A percentile compares a stretch with the other conserved stretches of the same genome.
phyloP scores from a whole-genome alignment of 345 rosid species.

The Raphanus raphanistrum region DNA sequence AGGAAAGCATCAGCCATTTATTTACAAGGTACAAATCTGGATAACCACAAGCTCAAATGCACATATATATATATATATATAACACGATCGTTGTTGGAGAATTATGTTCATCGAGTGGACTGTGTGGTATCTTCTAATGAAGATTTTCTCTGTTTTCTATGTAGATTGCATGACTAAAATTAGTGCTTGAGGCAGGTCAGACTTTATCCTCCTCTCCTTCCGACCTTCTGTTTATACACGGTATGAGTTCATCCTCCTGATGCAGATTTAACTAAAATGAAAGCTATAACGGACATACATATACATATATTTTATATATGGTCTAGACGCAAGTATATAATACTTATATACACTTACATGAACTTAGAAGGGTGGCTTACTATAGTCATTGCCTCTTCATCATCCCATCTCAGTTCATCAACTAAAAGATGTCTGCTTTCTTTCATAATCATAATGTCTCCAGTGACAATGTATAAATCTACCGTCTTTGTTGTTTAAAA shows the following conservation, averaged over 20 bases:
- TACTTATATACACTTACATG: neutral
- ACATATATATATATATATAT: too few species aligned
- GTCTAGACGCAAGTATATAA: neutral
- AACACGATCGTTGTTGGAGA: neutral
- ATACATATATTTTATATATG: neutral
- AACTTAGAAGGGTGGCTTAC: neutral
- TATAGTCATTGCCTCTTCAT: neutral
- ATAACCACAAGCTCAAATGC: neutral
- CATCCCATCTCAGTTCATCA: neutral
- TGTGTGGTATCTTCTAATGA: neutral
- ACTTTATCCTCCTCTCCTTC: neutral
- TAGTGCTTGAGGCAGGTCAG: neutral
- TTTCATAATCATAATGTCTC: neutral
- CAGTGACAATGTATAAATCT: neutral
- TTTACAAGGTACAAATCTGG: slow-evolving; percentile 57
- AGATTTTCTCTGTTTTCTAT: neutral
- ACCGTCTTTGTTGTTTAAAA: neutral
- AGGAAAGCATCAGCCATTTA: slow-evolving; percentile 67
- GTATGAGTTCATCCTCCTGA: neutral
- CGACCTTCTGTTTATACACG: slow-evolving; percentile 6
- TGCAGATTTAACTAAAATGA: neutral
- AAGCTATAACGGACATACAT: neutral
- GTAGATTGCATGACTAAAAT: slow-evolving; percentile 5
- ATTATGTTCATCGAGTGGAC: neutral
- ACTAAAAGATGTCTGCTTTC: neutral